Evolutionary conservation across 2,329 filamentous ascomycete genomes (phyloP).

Genomic region (Neurospora crassa): DNA sequence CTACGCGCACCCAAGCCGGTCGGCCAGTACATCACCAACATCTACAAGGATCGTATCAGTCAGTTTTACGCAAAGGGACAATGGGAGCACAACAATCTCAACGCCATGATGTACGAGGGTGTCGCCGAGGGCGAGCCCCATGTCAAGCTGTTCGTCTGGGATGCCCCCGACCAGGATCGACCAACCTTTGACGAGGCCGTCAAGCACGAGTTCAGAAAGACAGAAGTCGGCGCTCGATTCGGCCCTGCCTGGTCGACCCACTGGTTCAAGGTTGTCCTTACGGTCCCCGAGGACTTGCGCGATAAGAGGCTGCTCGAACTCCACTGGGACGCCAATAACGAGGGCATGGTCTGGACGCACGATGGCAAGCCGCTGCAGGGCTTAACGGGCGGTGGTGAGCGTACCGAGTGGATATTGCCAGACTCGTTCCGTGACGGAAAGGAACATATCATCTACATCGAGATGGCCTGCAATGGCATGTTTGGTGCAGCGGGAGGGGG

Average conservation of each 20-base stretch:
- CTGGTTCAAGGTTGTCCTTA: conserved; percentile 84
- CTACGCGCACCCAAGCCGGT: conserved; percentile 42
- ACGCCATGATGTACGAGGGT: conserved; percentile 66
- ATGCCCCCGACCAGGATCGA: conserved; percentile 66
- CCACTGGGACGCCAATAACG: conserved; percentile 91
- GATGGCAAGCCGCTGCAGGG: conserved; percentile 88
- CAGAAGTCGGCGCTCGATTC: conserved; percentile 68
- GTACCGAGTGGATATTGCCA: conserved; percentile 85
- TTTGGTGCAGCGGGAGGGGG: conserved; percentile 85
- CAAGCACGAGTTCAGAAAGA: conserved; percentile 63
- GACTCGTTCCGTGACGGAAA: conserved; percentile 73
- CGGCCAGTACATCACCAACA: conserved; percentile 73
- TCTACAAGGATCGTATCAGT: conserved; percentile 75
- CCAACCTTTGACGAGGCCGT: conserved; percentile 80
- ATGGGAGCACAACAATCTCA: conserved; percentile 65
- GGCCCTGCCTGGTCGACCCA: conserved; percentile 96
- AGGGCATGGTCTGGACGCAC: conserved; percentile 88
- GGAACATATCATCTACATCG: conserved; percentile 84
- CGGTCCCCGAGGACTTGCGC: conserved; percentile 61
- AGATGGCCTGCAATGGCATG: conserved; percentile 99
- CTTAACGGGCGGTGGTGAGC: conserved; percentile 79
- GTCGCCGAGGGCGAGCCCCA: conserved; percentile 57
- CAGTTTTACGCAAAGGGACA: conserved; percentile 74
- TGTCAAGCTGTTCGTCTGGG: conserved; percentile 79
- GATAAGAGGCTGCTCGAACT: conserved; percentile 82